Evolutionary conservation across 108 stramenopile genomes (phyloP), one percentile per base, ranked within the genome.

Genomic region (Conticribra weissflogii): DNA sequence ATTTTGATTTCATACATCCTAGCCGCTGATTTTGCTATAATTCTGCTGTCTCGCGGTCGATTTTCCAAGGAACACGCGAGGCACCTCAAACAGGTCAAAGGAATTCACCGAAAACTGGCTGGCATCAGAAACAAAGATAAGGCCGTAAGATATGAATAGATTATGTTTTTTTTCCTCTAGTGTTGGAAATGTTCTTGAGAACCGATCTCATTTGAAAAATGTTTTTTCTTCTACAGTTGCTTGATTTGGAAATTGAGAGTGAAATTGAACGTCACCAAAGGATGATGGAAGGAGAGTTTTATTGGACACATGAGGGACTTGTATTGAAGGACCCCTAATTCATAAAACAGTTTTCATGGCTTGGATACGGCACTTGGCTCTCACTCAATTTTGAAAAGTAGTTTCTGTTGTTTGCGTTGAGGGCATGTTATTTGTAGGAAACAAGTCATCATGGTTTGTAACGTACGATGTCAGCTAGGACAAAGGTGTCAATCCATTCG

Each of bases 221-320:
- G 5, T 51, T 22, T 51, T 21, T 21, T 21, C n/a, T 51, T 21
- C 9, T n/a, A 51, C 50, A 65, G 52, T 24, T 46, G 0, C 32
- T 51, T 22, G 21, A 53, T 5, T 34, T 65, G 21, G 64, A 65
- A 33, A 65, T 65, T 53, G 64, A 65, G 36, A 5, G 25, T 18
- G 64, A 65, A 7, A 65, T 65, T 34, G 52, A 52, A 23, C 23
- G 52, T 31, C 44, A 65, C 36, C 46, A 65, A 36, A 65, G 53
- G 31, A 65, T 65, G 64, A 65, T 65, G 50, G 45, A 65, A 3
- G 64, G 64, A 3, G 64, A 65, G 23, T 65, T 65, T 33, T 21
- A 19, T 22, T 65, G 64, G 64, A 65, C 64, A 7, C 53, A 50
- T 2, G 52, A 53, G 12, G 64, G 64, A 2, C 46, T 65, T 30